Conservation (phyloP, 768 basidiomycete genomes). For the Megacollybia marginata region DNA sequence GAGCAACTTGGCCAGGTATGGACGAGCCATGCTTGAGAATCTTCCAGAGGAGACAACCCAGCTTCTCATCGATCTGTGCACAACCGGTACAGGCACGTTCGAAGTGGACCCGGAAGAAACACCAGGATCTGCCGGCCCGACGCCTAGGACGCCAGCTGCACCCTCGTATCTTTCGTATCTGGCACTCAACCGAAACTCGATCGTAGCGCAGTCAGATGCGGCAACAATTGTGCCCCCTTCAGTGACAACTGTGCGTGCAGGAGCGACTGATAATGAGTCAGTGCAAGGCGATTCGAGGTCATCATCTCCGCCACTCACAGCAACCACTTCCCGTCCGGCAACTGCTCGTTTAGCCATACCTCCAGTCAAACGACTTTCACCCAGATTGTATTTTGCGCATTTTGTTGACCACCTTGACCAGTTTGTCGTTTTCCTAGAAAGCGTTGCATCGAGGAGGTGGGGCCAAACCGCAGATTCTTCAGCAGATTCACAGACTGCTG, state of each 20-base stretch:
- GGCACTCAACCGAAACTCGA: constrained; percentile 55
- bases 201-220: constrained; percentile 31
- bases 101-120: constrained; percentile 30
- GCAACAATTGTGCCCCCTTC: constrained; percentile 36
- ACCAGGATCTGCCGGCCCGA: constrained; percentile 11
- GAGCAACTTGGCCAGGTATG: constrained; percentile 81
- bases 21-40: constrained; percentile 73
- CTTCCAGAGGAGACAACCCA: constrained; percentile 87
- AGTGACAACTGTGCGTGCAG: constrained; percentile 34
- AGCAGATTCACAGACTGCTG: constrained; percentile 6
- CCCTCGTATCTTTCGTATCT: constrained; percentile 80
- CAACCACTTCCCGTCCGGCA: constrained; percentile 40
- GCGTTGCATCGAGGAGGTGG: constrained; percentile 76
- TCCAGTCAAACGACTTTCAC: constrained; percentile 59
- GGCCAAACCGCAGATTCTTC: constrained; percentile 51
- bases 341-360: constrained; percentile 15
- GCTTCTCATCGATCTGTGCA: constrained; percentile 88
- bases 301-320: constrained; percentile 27
- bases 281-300: constrained; percentile 25
- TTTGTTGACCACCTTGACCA: constrained; percentile 84
- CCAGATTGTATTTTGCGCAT: constrained; percentile 85
- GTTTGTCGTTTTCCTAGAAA: constrained; percentile 85
- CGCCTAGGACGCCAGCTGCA: constrained; percentile 19
- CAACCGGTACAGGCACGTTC: constrained; percentile 48
- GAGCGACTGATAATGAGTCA: constrained; percentile 28